Evolutionary conservation across 164 flowering plant species (phyloP).

Genomic region (Sedum album): DNA sequence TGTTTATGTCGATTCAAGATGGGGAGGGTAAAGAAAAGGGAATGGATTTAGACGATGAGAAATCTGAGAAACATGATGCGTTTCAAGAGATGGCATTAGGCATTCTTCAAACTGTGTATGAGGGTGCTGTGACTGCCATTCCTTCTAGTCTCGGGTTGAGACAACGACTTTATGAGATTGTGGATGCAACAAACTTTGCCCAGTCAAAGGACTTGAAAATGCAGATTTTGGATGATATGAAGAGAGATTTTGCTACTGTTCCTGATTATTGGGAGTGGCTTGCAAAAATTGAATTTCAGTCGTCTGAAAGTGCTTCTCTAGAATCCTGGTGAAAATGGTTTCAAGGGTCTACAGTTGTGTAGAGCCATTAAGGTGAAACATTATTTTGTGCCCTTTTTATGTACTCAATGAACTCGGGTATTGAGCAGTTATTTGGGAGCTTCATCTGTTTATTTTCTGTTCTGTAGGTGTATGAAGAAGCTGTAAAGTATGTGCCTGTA

Average conservation of each 20-base stretch:
- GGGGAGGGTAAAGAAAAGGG: constrained; percentile 21
- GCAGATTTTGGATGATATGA: constrained; percentile 56
- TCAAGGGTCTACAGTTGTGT: constrained; percentile 20
- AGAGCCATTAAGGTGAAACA: constrained; percentile 28
- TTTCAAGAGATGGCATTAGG: constrained; percentile 49
- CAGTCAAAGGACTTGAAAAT: constrained; percentile 50
- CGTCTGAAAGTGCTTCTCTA: constrained; percentile 7
- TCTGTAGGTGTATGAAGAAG: constrained; percentile 74
- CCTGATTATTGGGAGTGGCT: constrained; percentile 93
- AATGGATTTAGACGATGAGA: constrained; percentile 21
- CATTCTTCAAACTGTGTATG: constrained; percentile 46
- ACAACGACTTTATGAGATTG: constrained; percentile 57
- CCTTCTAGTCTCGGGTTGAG: constrained; percentile 58
- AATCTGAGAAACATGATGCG: constrained; percentile 34
- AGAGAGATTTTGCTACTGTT: constrained; percentile 54
- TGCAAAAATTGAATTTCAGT: constrained; percentile 41
- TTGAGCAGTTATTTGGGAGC: background rate
- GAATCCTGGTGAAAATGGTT: constrained; percentile 17
- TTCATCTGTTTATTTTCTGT: background rate
- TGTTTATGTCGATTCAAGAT: constrained; percentile 55
- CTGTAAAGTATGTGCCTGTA: constrained; percentile 43
- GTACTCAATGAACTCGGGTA: background rate
- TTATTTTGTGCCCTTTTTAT: background rate
- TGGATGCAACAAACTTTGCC: constrained; percentile 48
- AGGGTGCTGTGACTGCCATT: constrained; percentile 55